Conservation (phyloP, 768 basidiomycete genomes). For the Serendipita sp. region DNA sequence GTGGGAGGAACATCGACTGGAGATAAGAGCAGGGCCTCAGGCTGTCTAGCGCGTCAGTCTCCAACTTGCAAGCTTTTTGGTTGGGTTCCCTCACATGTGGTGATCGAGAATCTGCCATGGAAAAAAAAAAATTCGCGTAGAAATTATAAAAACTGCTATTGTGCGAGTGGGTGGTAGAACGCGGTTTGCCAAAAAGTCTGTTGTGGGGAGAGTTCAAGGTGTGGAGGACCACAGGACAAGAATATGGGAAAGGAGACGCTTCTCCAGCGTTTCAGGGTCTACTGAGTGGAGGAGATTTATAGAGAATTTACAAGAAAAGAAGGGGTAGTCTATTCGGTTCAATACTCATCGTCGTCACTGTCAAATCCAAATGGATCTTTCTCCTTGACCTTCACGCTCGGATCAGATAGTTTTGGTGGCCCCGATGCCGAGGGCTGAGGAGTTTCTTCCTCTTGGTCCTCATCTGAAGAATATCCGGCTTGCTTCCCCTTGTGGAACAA, state of each 20-base stretch:
- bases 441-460: background rate
- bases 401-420: background rate
- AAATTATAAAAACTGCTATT: no score
- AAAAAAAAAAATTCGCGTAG: no score
- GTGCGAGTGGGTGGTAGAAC: no score
- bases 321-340: no score
- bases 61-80: background rate
- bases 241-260: no score
- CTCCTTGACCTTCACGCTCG: background rate
- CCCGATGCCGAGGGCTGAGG: background rate
- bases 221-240: no score
- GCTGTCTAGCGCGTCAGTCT: background rate
- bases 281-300: no score
- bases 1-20: background rate
- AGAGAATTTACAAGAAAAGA: no score
- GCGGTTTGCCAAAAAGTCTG: no score
- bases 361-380: background rate
- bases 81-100: background rate
- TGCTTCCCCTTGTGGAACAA: background rate
- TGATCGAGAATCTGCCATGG: background rate
- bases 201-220: no score
- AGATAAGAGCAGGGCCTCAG: constrained; percentile 1
- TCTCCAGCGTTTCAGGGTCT: no score
- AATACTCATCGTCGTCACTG: background rate
- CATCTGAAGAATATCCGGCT: background rate